Evolutionary conservation across 2,329 filamentous ascomycete species (phyloP).

Genomic region (Chaetomiaceae sp.): DNA sequence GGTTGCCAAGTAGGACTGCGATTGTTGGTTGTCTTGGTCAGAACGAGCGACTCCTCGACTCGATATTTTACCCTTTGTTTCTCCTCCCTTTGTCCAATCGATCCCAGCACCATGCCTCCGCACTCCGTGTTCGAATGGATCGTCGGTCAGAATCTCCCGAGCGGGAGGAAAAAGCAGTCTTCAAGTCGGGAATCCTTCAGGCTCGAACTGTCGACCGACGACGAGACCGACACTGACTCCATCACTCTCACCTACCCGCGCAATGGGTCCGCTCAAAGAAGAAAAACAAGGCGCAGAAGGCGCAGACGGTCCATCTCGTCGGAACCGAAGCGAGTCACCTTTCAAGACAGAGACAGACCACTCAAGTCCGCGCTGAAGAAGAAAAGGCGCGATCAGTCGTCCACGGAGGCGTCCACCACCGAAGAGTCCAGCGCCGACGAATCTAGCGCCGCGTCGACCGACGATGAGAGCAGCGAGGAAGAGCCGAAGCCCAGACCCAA

Average conservation of each 20-base stretch:
- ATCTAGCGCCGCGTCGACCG: constrained; percentile 1
- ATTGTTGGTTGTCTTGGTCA: background rate
- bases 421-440: no score
- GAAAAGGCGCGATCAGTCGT: background rate
- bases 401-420: constrained; percentile 6
- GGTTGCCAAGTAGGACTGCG: no score
- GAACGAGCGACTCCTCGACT: background rate
- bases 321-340: constrained; percentile 42
- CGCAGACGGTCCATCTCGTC: background rate
- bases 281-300: constrained; percentile 6
- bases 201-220: constrained; percentile 46
- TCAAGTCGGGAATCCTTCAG: constrained; percentile 28
- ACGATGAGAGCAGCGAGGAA: constrained; percentile 10
- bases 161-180: constrained; percentile 9
- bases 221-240: constrained; percentile 46
- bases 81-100: background rate
- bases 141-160: constrained; percentile 34
- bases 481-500: background rate
- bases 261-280: constrained; percentile 20
- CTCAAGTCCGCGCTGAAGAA: constrained; percentile 38
- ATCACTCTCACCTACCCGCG: constrained; percentile 47
- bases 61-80: no score
- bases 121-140: constrained; percentile 39
- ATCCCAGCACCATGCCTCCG: constrained; percentile 32
- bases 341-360: constrained; percentile 32